phyloP scores from a whole-genome alignment of 2,329 filamentous ascomycete genomes.

The Aspergillus japonicus region DNA sequence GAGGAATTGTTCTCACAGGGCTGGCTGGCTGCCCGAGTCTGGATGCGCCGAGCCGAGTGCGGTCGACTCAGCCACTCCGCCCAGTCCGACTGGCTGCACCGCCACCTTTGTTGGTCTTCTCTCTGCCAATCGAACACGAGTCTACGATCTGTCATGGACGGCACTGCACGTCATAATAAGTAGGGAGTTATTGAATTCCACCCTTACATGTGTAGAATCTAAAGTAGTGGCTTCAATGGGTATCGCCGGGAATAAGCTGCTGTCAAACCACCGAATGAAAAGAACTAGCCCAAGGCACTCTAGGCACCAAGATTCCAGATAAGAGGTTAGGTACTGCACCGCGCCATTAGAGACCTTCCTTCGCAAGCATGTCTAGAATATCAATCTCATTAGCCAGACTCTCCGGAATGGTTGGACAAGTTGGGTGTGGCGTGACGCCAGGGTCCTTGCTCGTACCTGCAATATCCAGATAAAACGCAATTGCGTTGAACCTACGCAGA shows the following conservation, averaged over 20 bases:
- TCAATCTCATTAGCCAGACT: background rate
- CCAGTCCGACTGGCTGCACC: background rate
- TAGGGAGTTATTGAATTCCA: too few species aligned
- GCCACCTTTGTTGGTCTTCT: background rate
- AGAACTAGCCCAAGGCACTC: conserved; percentile 3
- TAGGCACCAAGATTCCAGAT: conserved; percentile 21
- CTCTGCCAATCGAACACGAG: background rate
- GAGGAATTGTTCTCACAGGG: background rate
- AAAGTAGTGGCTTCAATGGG: conserved; percentile 6
- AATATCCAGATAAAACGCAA: conserved; percentile 64
- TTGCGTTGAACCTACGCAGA: conserved; percentile 60
- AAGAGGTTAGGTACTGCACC: background rate
- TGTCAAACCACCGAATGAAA: conserved; percentile 1
- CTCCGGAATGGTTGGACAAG: conserved; percentile 4
- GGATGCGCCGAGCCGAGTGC: background rate
- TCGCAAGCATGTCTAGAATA: conserved; percentile 63
- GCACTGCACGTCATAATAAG: too few species aligned
- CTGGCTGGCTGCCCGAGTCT: conserved; percentile 1
- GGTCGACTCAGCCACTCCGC: conserved; percentile 2
- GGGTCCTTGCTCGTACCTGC: conserved; percentile 49
- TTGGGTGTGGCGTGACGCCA: background rate
- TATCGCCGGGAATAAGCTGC: conserved; percentile 4
- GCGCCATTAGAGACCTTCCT: conserved; percentile 53
- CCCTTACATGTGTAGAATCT: background rate
- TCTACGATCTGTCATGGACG: background rate